Base-by-base conservation (phyloP, 257 asterid species). In the Osmanthus fragrans region DNA sequence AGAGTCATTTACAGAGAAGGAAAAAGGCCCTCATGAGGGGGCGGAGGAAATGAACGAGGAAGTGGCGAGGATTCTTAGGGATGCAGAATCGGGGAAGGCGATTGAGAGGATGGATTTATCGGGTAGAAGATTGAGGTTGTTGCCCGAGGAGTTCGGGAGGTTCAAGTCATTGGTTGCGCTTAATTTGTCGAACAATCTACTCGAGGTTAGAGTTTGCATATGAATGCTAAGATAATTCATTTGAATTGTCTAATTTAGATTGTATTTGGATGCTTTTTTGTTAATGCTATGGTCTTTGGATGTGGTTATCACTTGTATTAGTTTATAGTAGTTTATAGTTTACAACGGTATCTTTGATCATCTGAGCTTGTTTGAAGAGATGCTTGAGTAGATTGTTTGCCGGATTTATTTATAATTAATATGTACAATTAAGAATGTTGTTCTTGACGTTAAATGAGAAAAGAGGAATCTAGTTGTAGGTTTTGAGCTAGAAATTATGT, bases 111-210 rank as follows among this genome's bases (percentile, higher is more conserved):
- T 96, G 78, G 88, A 85, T 84, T 87, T 96, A 58, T 81, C 96
- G 0, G 92, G 82, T 74, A 88, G 83, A 39, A 82, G 73, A 76
- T 76, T 96, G 92, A 85, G 83, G 81, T 73, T 90, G 73, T 77
- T 96, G 9, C 98, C 99, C 1, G 99, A 96, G 86, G 94, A 88
- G 19, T 87, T 96, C 78, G 97, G 95, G 82, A 84, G 71, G 83
- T 47, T 93, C 64, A 84, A 76, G 74, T 82, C 92, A 5, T 74
- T 93, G 85, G 75, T 92, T 58, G 83, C 84, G 70, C 90, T 96
- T 68, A 88, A 93, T 84, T 81, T 96, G 85, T 92, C 98, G 29
- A 82, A 75, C 75, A 96, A 93, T 82, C 94, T 85, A 81, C 92
- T 96, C 33, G 77, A 83, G 99, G 99, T 96, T 81, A 32, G 81